Evolutionary conservation across 352 stramenopile species (phyloP).

Genomic region (Aphanomyces invadans): DNA sequence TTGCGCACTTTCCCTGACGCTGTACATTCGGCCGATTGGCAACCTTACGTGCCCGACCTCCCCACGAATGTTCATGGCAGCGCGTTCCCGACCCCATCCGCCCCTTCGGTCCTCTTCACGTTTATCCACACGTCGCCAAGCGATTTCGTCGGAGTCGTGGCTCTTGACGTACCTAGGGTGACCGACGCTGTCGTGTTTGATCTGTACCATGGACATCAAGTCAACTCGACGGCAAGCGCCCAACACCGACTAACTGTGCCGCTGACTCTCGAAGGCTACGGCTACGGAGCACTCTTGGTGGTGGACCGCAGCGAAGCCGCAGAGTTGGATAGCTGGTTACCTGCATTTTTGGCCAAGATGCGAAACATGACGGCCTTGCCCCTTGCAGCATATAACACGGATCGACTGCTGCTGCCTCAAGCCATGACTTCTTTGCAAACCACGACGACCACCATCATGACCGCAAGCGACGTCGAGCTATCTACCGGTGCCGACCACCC

Average conservation of each 20-base stretch:
- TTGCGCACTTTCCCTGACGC: slow-evolving; percentile 48
- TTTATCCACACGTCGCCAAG: slow-evolving; percentile 41
- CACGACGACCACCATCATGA: background rate
- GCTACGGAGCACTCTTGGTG: slow-evolving; percentile 50
- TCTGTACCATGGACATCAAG: slow-evolving; percentile 47
- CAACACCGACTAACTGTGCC: slow-evolving; percentile 22
- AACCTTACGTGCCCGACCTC: slow-evolving; percentile 30
- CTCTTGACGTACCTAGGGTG: background rate
- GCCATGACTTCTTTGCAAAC: slow-evolving; percentile 22
- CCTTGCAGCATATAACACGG: slow-evolving; percentile 39
- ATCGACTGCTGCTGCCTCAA: slow-evolving; percentile 27
- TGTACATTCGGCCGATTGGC: slow-evolving; percentile 41
- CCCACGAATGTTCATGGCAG: slow-evolving; percentile 26
- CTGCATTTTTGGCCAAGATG: slow-evolving; percentile 43
- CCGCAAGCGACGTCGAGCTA: background rate
- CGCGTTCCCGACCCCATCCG: slow-evolving; percentile 33
- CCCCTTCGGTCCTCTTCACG: slow-evolving; percentile 42
- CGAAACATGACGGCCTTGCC: slow-evolving; percentile 39
- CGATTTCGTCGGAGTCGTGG: slow-evolving; percentile 17
- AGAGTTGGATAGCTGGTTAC: slow-evolving; percentile 23
- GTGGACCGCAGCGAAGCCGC: slow-evolving; percentile 26
- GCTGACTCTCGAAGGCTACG: slow-evolving; percentile 42
- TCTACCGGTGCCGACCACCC: too few species aligned
- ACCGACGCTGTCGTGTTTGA: slow-evolving; percentile 37
- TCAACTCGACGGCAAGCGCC: slow-evolving; percentile 24